These are phyloP conservation scores for Solanum commersonii DNA, from an alignment of 257 asterid genomes.

Conservation along the genomic window DNA sequence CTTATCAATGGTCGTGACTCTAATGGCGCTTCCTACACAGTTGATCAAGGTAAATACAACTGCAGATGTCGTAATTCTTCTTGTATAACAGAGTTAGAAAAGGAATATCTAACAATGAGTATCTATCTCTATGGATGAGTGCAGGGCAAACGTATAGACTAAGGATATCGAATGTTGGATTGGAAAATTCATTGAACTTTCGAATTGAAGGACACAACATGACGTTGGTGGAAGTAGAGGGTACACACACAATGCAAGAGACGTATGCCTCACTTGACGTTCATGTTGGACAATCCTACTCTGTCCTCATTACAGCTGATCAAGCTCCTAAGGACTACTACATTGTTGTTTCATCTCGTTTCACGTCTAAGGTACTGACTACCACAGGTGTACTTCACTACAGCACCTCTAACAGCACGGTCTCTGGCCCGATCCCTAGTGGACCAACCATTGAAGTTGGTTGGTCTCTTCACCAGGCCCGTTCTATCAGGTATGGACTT, in stretches of 20 bases:
- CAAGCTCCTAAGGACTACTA: conserved; percentile 59
- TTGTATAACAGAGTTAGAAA: not conserved
- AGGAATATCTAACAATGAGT: not conserved
- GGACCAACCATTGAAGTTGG: conserved; percentile 80
- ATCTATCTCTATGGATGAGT: not conserved
- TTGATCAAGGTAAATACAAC: conserved; percentile 34
- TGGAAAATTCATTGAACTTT: not conserved
- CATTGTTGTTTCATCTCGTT: conserved; percentile 59
- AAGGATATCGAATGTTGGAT: not conserved
- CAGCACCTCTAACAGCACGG: conserved; percentile 37
- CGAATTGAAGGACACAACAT: not conserved
- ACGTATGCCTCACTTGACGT: conserved; percentile 68
- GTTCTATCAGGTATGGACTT: conserved; percentile 40
- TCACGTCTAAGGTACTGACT: conserved; percentile 40
- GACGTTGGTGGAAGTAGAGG: not conserved
- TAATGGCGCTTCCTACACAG: conserved; percentile 25
- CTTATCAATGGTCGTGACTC: conserved; percentile 58
- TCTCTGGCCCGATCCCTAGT: conserved; percentile 61
- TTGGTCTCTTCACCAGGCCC: conserved; percentile 90
- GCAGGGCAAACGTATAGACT: not conserved
- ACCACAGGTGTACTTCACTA: conserved; percentile 65
- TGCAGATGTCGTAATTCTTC: not conserved
- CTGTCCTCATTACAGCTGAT: conserved; percentile 69
- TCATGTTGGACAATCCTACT: conserved; percentile 77
- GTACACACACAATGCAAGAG: not conserved